A percentile compares a stretch with the other conserved stretches of the same genome.
These are phyloP conservation scores for Wickerhamiella hasegawae DNA, from an alignment of 805 yeast genomes.

Conservation along the genomic window DNA sequence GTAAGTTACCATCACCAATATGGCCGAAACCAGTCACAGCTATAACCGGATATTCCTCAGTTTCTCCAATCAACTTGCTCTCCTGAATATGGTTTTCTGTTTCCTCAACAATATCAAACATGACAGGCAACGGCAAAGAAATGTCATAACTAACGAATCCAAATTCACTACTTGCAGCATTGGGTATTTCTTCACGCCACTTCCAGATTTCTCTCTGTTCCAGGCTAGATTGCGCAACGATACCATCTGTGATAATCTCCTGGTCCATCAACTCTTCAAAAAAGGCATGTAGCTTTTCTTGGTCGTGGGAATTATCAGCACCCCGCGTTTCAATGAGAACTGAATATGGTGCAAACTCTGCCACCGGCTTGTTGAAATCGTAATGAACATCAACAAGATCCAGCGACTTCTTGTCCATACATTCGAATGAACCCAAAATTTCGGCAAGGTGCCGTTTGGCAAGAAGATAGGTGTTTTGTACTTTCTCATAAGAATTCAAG, in stretches of 20 bases:
- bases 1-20: constrained; percentile 89
- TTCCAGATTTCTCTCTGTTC: constrained; percentile 6
- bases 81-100: constrained; percentile 1
- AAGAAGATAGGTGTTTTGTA: constrained; percentile 60
- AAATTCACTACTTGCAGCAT: constrained; percentile 2
- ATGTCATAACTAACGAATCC: constrained; percentile 7
- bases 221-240: constrained; percentile 4
- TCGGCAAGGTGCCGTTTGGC: constrained; percentile 72
- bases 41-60: too few species aligned
- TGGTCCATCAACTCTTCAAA: constrained; percentile 1
- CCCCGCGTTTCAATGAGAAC: constrained; percentile 7
- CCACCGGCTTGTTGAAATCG: constrained; percentile 50
- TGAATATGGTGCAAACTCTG: constrained; percentile 23
- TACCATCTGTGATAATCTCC: constrained; percentile 4
- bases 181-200: constrained; percentile 6
- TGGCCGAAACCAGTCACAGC: constrained; percentile 92
- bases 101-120: constrained; percentile 6
- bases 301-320: constrained; percentile 6
- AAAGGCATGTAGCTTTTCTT: constrained; percentile 4
- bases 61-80: constrained; percentile 3
- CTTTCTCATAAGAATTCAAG: constrained; percentile 65
- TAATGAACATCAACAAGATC: constrained; percentile 10
- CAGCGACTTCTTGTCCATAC: constrained; percentile 69
- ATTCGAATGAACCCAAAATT: constrained; percentile 81
- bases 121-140: constrained; percentile 6